Evolutionary conservation across 2,329 filamentous ascomycete genomes (phyloP), one percentile per base, ranked within the genome.

Genomic region (Chaetomium strumarium): DNA sequence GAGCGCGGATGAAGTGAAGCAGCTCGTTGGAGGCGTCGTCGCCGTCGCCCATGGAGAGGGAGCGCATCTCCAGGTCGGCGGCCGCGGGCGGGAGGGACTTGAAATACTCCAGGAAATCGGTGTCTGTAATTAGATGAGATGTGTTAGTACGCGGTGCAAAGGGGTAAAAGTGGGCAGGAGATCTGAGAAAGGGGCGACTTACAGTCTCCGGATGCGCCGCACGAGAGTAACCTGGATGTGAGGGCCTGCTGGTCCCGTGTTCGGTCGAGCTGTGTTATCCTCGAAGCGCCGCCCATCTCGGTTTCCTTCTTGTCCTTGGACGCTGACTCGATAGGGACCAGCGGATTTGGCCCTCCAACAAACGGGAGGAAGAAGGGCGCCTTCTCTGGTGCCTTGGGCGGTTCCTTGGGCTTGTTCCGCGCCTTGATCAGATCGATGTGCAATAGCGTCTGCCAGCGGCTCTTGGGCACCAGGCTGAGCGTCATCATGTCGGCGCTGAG

Each of bases 331-430:
- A 61, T 54, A 43, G 51, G 42, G 7, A 56, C 13, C 10, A 57
- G 42, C 11, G 50, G 41, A 11, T 45, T 46, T 1, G 52, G 37
- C n/a, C 66, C 70, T 7, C 77, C 75, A 5, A 85, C 73, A 0
- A 85, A 85, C 0, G 90, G 89, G 4, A 97, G 76, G 75, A 97
- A 97, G 76, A 97, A 97, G 0, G 93, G 95, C 0, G 92, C 92
- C 65, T 95, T 95, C 67, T 96, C 89, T 0, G 93, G 93, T 7
- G 84, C 80, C 71, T 96, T 96, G 14, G 91, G 91, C 0, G 91
- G 82, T 68, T 96, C 90, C 59, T 84, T 91, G 0, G 95, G 93
- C 70, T 93, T 95, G 71, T 99, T 99, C 56, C 93, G 87, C 69
- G 90, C 83, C 72, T 91, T 88, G 66, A 99, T 96, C 24, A 90